Conservation (phyloP, 495 filamentous ascomycete genomes). For the Parathielavia hyrcaniae region DNA sequence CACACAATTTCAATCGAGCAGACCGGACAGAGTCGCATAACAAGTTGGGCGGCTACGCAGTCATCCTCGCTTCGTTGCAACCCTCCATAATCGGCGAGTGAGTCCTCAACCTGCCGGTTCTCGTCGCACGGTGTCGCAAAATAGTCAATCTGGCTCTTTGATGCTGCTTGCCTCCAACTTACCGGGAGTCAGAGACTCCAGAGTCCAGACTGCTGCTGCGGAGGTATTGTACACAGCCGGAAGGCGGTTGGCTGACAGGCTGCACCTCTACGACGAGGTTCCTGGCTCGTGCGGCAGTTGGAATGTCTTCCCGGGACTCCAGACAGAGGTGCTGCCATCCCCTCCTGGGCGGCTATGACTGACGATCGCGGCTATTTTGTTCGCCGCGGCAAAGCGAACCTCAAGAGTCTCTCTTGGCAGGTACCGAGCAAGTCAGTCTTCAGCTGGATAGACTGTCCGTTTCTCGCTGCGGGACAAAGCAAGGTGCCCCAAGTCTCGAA, state of each 20-base stretch:
- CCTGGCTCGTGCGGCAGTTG: background rate
- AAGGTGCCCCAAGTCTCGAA: no score
- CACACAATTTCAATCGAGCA: background rate
- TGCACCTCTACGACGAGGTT: background rate
- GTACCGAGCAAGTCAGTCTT: no score
- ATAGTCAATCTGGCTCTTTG: background rate
- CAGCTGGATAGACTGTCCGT: no score
- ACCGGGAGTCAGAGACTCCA: no score
- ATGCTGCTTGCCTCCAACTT: no score
- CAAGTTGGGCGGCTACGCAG: constrained; percentile 5
- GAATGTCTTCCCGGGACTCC: background rate
- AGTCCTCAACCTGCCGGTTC: background rate
- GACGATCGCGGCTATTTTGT: constrained; percentile 5
- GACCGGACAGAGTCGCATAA: background rate
- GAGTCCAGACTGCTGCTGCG: background rate
- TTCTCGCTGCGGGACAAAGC: no score
- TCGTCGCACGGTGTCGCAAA: background rate
- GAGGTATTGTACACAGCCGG: no score
- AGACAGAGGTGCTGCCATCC: background rate
- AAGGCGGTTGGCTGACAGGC: no score
- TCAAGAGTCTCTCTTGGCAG: background rate
- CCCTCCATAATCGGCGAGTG: background rate
- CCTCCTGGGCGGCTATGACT: background rate
- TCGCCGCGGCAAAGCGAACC: constrained; percentile 2
- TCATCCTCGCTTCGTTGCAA: constrained; percentile 9